Percentiles rank a stretch among this genome's conserved stretches.
Conservation (phyloP, 257 asterid species). For the Haberlea rhodopensis region DNA sequence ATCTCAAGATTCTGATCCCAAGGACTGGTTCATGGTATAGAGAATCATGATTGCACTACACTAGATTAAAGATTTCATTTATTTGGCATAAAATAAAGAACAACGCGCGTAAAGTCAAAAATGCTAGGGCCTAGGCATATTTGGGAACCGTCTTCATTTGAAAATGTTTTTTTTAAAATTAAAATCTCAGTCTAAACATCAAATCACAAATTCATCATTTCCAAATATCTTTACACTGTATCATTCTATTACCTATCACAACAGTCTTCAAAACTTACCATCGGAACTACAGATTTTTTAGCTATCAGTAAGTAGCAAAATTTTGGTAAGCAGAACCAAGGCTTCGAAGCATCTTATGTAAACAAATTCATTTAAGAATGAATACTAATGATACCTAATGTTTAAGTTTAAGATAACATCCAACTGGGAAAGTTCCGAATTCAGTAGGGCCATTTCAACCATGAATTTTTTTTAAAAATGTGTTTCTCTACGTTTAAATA, state of each 20-base stretch:
- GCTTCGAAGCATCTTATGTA: not conserved
- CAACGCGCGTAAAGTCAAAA: slow-evolving; percentile 5
- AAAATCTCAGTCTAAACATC: too few relatives aligned
- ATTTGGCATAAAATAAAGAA: not conserved
- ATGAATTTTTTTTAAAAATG: slow-evolving; percentile 1
- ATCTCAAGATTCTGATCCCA: too few relatives aligned
- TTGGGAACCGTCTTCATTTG: too few relatives aligned
- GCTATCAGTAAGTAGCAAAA: slow-evolving; percentile 12
- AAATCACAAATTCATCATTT: too few relatives aligned
- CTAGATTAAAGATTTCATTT: not conserved
- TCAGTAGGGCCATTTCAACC: slow-evolving; percentile 10
- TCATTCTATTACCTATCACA: too few relatives aligned
- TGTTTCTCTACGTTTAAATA: slow-evolving; percentile 8
- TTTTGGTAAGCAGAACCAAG: not conserved
- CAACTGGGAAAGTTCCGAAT: slow-evolving; percentile 1
- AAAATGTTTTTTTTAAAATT: too few relatives aligned
- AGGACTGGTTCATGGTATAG: too few relatives aligned
- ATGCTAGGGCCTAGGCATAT: not conserved
- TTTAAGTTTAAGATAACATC: not conserved
- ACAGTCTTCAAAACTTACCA: not conserved
- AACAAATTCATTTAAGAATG: not conserved
- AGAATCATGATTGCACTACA: too few relatives aligned
- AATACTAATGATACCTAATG: not conserved
- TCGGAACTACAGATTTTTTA: not conserved
- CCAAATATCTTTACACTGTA: too few relatives aligned